phyloP scores from a whole-genome alignment of 164 flowering plant species.

The Vitis amurensis region DNA sequence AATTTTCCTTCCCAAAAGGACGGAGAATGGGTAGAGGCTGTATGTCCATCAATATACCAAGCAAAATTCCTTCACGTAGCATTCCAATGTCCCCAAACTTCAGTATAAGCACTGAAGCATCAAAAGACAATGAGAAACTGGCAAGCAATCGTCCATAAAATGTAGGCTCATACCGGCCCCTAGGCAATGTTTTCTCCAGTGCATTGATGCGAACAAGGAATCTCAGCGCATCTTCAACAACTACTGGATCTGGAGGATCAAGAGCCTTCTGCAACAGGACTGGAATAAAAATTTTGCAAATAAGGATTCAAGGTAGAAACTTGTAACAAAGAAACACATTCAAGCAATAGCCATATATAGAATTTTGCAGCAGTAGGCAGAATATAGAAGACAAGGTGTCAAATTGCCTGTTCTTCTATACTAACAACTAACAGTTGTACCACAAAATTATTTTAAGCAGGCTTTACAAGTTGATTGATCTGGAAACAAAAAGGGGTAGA shows the following conservation, averaged over 20 bases:
- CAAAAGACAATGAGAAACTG: constrained; percentile 81
- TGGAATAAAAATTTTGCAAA: constrained; percentile 22
- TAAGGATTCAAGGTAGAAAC: not conserved
- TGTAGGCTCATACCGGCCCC: constrained; percentile 86
- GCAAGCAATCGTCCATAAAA: constrained; percentile 83
- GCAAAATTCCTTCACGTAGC: constrained; percentile 87
- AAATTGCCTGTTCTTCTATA: not conserved
- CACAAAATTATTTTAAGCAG: not conserved
- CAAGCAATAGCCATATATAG: not conserved
- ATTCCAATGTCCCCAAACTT: constrained; percentile 81
- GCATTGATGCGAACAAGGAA: constrained; percentile 68
- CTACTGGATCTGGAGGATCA: constrained; percentile 80
- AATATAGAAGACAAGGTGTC: not conserved
- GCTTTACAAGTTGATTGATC: no score
- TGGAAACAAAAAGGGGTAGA: no score
- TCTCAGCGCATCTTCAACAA: constrained; percentile 79
- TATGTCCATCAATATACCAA: constrained; percentile 83
- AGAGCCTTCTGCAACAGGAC: constrained; percentile 84
- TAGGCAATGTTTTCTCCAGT: constrained; percentile 50
- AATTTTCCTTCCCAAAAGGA: constrained; percentile 75
- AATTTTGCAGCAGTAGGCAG: not conserved
- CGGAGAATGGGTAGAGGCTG: constrained; percentile 85
- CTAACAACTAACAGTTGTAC: not conserved
- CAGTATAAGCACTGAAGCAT: constrained; percentile 76
- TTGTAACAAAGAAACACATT: not conserved